Percentiles rank a stretch among this genome's conserved stretches.
Evolutionary conservation across 2,329 filamentous ascomycete species (phyloP).

Genomic region (Tolypocladium capitatum): DNA sequence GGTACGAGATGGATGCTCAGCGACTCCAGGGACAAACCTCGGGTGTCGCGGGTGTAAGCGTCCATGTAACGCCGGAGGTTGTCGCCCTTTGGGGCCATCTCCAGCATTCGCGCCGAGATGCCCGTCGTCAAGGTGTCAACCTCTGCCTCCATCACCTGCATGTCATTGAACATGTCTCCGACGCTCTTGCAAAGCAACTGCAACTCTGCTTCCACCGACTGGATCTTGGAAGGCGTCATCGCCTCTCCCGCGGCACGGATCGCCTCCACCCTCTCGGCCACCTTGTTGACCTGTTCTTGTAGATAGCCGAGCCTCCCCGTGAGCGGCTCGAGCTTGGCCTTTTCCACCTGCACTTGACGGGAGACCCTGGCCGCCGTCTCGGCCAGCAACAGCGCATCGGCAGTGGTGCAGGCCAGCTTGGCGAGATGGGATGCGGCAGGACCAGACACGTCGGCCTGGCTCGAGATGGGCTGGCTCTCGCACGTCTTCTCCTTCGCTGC

Average conservation of each 20-base stretch:
- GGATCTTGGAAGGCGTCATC: constrained; percentile 17
- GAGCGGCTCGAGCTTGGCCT: constrained; percentile 19
- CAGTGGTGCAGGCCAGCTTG: not conserved
- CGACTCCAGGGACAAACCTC: constrained; percentile 42
- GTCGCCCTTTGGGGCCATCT: constrained; percentile 4
- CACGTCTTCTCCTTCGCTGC: not conserved
- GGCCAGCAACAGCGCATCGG: not conserved
- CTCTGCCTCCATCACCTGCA: constrained; percentile 5
- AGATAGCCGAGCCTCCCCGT: constrained; percentile 18
- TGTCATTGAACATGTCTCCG: constrained; percentile 4
- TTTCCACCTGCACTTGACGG: constrained; percentile 15
- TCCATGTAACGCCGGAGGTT: constrained; percentile 18
- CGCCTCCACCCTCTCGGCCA: constrained; percentile 17
- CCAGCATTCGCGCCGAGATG: constrained; percentile 4
- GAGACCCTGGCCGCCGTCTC: constrained; percentile 2
- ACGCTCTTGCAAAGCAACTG: constrained; percentile 2
- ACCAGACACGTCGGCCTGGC: not conserved
- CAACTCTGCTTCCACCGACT: constrained; percentile 22
- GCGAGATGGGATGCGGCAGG: not conserved
- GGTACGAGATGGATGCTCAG: constrained; percentile 47
- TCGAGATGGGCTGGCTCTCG: not conserved
- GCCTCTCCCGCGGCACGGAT: constrained; percentile 11
- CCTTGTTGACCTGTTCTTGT: constrained; percentile 14
- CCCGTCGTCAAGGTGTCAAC: constrained; percentile 14
- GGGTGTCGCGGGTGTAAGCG: constrained; percentile 43